Conservation (phyloP, 805 yeast species). For the Metschnikowia kunwiensis region DNA sequence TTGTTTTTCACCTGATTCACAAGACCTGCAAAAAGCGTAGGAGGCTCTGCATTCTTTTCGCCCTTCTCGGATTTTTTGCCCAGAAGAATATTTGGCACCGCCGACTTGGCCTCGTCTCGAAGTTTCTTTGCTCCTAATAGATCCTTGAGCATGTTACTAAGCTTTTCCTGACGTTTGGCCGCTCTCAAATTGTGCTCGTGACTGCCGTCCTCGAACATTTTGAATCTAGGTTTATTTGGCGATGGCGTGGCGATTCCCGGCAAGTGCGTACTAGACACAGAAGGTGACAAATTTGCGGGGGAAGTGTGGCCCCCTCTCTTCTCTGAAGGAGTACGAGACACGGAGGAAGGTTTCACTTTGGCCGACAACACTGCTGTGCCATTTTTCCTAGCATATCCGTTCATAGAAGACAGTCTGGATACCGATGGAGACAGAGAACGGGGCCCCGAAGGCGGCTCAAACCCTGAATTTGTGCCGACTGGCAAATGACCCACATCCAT, state of each 20-base stretch:
- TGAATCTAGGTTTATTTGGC: conserved; percentile 44
- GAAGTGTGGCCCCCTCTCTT: conserved; percentile 13
- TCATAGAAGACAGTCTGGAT: conserved; percentile 19
- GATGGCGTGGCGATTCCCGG: conserved; percentile 11
- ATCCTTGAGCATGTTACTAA: conserved; percentile 71
- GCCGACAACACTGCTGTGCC: conserved; percentile 5
- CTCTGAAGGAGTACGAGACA: conserved; percentile 23
- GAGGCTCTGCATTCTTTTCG: conserved; percentile 43
- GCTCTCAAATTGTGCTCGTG: conserved; percentile 80
- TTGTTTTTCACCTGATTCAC: conserved; percentile 53
- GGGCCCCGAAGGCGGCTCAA: not conserved
- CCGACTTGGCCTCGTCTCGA: conserved; percentile 68
- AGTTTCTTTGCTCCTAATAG: conserved; percentile 70
- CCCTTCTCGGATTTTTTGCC: conserved; percentile 18
- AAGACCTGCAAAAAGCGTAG: conserved; percentile 67
- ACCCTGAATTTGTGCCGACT: not conserved
- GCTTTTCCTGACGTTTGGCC: conserved; percentile 74
- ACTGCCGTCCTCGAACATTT: conserved; percentile 59
- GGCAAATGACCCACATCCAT: conserved; percentile 1
- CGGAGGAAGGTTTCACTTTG: conserved; percentile 17
- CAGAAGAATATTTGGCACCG: conserved; percentile 61
- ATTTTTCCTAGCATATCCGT: conserved; percentile 14
- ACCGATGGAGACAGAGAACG: conserved; percentile 16
- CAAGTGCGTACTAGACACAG: conserved; percentile 14
- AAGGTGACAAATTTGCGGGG: conserved; percentile 12